A percentile compares a stretch with the other conserved stretches of the same genome.
Conservation (phyloP, 306 rosid genomes). For the Inga oerstediana region DNA sequence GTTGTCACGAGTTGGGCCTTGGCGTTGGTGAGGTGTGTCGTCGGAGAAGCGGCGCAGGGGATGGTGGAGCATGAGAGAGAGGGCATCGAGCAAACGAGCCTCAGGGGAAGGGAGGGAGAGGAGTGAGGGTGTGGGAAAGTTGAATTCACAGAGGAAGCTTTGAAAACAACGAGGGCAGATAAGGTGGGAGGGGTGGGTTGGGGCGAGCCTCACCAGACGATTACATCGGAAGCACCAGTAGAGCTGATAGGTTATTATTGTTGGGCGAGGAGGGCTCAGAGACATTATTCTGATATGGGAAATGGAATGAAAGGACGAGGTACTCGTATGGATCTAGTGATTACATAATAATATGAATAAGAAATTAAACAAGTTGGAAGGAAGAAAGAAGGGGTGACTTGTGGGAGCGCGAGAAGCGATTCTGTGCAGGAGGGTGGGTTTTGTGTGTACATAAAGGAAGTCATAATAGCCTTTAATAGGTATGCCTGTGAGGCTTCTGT, state of each 20-base stretch:
- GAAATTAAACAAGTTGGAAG: too few species aligned
- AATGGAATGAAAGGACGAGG: background rate
- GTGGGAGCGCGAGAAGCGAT: too few species aligned
- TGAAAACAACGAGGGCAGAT: slow-evolving; percentile 81
- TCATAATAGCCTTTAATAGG: too few species aligned
- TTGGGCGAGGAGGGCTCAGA: slow-evolving; percentile 56
- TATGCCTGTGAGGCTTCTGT: too few species aligned
- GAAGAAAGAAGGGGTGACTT: too few species aligned
- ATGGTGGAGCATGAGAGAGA: slow-evolving; percentile 68
- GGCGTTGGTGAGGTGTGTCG: background rate
- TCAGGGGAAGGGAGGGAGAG: slow-evolving; percentile 57
- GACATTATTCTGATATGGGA: slow-evolving; percentile 43
- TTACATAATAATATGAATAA: too few species aligned
- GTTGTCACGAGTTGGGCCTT: background rate
- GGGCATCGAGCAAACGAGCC: slow-evolving; percentile 80
- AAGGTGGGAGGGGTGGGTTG: slow-evolving; percentile 39
- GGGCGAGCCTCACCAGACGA: slow-evolving; percentile 50
- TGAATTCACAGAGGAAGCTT: slow-evolving; percentile 61
- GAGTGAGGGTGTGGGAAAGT: slow-evolving; percentile 45
- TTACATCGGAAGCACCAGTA: slow-evolving; percentile 87
- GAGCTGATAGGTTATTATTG: slow-evolving; percentile 36
- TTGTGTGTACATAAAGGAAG: too few species aligned
- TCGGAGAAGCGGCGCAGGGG: slow-evolving; percentile 31
- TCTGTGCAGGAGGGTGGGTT: too few species aligned
- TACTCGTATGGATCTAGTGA: too few species aligned